Evolutionary conservation across 2,329 filamentous ascomycete genomes (phyloP).

Genomic region (Fonsecaea pedrosoi): DNA sequence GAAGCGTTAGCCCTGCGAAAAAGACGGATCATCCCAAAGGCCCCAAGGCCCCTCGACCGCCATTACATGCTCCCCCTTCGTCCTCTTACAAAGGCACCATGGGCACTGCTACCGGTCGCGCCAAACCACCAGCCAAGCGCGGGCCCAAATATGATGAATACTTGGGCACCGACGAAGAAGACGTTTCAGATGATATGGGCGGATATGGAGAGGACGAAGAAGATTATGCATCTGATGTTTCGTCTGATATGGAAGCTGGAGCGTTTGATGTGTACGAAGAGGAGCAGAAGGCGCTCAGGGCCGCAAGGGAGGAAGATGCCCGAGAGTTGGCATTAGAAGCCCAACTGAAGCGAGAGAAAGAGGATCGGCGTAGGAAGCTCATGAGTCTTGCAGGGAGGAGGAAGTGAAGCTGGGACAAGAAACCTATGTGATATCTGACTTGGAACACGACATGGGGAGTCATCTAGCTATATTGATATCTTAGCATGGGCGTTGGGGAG

Average conservation of each 20-base stretch:
- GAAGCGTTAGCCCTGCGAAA: slow-evolving; percentile 40
- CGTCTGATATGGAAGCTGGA: slow-evolving; percentile 60
- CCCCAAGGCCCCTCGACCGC: slow-evolving; percentile 31
- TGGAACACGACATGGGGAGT: neutral
- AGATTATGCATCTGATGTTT: slow-evolving; percentile 53
- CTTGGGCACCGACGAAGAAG: slow-evolving; percentile 56
- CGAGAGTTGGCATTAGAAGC: slow-evolving; percentile 53
- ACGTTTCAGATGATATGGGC: slow-evolving; percentile 48
- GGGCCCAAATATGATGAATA: slow-evolving; percentile 47
- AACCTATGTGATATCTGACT: slow-evolving; percentile 1
- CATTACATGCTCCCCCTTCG: slow-evolving; percentile 35
- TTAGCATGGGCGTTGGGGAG: slow-evolving; percentile 35
- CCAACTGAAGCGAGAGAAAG: slow-evolving; percentile 54
- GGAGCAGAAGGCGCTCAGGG: slow-evolving; percentile 50
- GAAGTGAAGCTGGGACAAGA: slow-evolving; percentile 21
- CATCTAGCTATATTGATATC: slow-evolving; percentile 1
- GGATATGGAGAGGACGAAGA: slow-evolving; percentile 46
- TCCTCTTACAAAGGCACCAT: slow-evolving; percentile 53
- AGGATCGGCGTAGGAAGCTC: slow-evolving; percentile 54
- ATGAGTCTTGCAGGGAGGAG: slow-evolving; percentile 45
- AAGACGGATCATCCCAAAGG: slow-evolving; percentile 43
- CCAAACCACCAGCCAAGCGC: slow-evolving; percentile 42
- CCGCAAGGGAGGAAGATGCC: slow-evolving; percentile 55
- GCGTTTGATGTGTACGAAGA: slow-evolving; percentile 55
- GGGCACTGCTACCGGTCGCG: slow-evolving; percentile 45